These are phyloP conservation scores for Helenozyma baotianmanensis DNA, from an alignment of 805 yeast species.

Conservation along the genomic window DNA sequence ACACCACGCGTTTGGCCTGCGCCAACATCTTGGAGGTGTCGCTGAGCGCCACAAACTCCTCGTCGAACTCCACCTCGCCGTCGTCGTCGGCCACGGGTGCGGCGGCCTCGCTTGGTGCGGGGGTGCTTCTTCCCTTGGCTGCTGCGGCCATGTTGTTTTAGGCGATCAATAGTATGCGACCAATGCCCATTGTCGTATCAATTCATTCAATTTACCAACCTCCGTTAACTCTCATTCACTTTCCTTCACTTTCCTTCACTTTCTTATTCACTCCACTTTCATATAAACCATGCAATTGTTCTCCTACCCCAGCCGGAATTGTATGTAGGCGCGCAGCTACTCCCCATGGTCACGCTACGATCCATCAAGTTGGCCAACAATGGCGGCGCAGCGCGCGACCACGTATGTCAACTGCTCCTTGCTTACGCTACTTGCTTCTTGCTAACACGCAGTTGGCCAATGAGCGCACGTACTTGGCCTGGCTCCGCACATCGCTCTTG, in stretches of 20 bases:
- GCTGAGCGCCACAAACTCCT: too few species aligned
- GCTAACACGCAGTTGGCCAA: conserved; percentile 15
- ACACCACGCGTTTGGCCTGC: conserved; percentile 33
- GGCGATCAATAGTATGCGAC: background rate
- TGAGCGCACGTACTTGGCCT: conserved; percentile 16
- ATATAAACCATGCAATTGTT: too few species aligned
- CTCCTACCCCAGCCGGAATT: too few species aligned
- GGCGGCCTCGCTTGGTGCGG: conserved; percentile 2
- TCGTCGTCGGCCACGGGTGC: conserved; percentile 4
- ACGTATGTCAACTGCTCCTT: conserved; percentile 7
- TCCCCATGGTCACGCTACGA: conserved; percentile 6
- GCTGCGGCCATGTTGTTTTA: conserved; percentile 11
- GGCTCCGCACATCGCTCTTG: conserved; percentile 16
- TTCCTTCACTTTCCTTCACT: too few species aligned
- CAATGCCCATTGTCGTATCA: too few species aligned
- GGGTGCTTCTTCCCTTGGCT: conserved; percentile 8
- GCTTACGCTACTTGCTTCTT: background rate
- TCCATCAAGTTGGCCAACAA: conserved; percentile 6
- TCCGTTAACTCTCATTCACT: too few species aligned
- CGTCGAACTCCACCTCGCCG: background rate
- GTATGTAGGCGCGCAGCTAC: too few species aligned
- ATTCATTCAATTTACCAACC: too few species aligned
- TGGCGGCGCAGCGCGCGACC: conserved; percentile 10
- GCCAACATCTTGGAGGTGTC: conserved; percentile 29
- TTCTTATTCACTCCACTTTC: too few species aligned